Percentiles rank a stretch among this genome's conserved stretches.
Conservation (phyloP, 2,329 filamentous ascomycete species). For the Podosphaera xanthii region DNA sequence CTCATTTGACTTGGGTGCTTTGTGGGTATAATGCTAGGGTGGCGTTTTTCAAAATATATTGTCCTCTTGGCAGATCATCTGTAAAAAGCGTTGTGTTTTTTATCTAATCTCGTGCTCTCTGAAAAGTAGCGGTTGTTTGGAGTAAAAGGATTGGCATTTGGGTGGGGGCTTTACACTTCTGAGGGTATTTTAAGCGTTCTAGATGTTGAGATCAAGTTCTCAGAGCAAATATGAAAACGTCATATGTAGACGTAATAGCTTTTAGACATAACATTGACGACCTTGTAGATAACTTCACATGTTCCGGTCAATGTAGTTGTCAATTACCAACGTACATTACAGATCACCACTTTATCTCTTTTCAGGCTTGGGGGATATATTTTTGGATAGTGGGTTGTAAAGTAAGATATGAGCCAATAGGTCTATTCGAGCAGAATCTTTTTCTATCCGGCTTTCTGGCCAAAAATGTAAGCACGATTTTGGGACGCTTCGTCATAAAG, state of each 20-base stretch:
- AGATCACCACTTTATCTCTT: neutral
- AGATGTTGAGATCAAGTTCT: neutral
- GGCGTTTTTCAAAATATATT: neutral
- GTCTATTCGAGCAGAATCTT: neutral
- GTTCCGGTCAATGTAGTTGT: neutral
- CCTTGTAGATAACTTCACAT: neutral
- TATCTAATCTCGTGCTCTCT: neutral
- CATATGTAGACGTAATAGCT: neutral
- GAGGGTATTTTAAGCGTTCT: neutral
- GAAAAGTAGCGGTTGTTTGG: neutral
- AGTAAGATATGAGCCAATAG: neutral
- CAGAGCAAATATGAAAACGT: neutral
- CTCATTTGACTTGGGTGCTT: neutral
- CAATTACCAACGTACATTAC: neutral
- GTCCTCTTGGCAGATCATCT: neutral
- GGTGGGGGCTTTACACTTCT: neutral
- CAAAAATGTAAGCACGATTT: no score
- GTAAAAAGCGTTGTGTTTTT: neutral
- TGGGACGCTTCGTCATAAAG: no score
- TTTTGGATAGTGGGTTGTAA: neutral
- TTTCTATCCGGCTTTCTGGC: no score
- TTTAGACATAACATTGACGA: neutral
- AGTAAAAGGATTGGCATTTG: neutral
- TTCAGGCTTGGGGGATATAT: neutral
- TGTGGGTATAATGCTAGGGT: neutral